Evolutionary conservation across 2,329 filamentous ascomycete species (phyloP), one percentile per base, ranked within the genome.

Genomic region (Cordyceps cateniannulata): DNA sequence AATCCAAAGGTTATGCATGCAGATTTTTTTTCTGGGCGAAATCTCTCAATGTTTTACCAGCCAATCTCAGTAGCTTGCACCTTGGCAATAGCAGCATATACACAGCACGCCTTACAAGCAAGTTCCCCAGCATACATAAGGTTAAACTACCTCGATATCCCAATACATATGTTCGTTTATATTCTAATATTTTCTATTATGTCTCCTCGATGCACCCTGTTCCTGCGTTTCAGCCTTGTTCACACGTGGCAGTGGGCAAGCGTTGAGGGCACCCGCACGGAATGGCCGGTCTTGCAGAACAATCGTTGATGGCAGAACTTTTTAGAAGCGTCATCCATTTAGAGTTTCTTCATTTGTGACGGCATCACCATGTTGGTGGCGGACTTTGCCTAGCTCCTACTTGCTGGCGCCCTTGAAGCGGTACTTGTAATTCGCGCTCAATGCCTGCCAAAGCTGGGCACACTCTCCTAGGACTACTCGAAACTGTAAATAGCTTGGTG

Each of bases 251-350:
- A 32, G 54, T 22, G 44, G 54, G 27, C 24, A 48, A 14, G 42
- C 29, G 54, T 57, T 40, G 18, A 25, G 27, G 29, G 22, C 24
- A 29, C 5, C 47, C 9, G 6, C 44, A 16, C 47, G 48, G 48
- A 18, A 25, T 32, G 25, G 27, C 57, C 57, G 48, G 10, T 14
- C 22, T 14, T 18, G 22, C 4, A 25, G n/a, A 1, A 35, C 14
- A 52, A 32, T 59, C 57, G 24, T 53, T 59, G 57, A 59, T 48
- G 40, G 9, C 38, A 47, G 14, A 24, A 16, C 38, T 38, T 59
- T 27, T 7, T 47, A n/a, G 4, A 45, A 53, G 27, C 20, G 48
- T 52, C 40, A 24, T 35, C 35, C 27, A 49, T 24, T 48, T 55
- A 40, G 16, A 50, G 44, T 48, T 59, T 9, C 0, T 25, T 3